These are phyloP conservation scores for Aspergillus ellipticus DNA, from an alignment of 495 filamentous ascomycete genomes.

Conservation along the genomic window DNA sequence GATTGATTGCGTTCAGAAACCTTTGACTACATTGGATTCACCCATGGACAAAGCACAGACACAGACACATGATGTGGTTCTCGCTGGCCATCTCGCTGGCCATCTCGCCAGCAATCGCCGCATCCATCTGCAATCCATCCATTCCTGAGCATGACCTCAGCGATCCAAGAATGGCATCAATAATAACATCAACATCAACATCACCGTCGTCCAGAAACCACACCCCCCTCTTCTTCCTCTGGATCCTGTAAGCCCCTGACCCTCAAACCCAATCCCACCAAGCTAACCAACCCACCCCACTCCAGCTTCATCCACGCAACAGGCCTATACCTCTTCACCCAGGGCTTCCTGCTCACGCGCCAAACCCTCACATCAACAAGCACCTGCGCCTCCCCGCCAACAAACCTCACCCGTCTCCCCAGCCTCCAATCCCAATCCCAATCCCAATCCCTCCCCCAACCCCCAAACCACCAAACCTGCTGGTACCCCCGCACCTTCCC, in stretches of 20 bases:
- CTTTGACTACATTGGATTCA: not conserved
- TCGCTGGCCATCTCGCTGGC: not conserved
- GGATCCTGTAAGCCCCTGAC: not conserved
- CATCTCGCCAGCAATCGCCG: no score
- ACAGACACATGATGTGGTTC: not conserved
- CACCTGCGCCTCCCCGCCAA: constrained; percentile 49
- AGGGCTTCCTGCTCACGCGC: constrained; percentile 88
- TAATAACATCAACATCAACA: not conserved
- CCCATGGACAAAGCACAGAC: not conserved
- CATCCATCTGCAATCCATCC: no score
- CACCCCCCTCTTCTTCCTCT: not conserved
- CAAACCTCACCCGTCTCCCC: not conserved
- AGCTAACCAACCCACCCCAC: not conserved
- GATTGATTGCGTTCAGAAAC: not conserved
- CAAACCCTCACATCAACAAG: constrained; percentile 82
- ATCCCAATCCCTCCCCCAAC: no score
- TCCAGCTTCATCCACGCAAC: constrained; percentile 63
- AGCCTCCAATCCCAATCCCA: not conserved
- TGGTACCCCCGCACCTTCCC: constrained; percentile 94
- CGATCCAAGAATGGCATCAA: not conserved
- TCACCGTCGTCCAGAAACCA: not conserved
- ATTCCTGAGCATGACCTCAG: no score
- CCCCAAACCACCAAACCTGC: no score
- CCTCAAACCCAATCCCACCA: not conserved
- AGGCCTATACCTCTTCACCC: constrained; percentile 86